Base-by-base conservation (phyloP, 352 stramenopile species). In the Phytophthora hibernalis region DNA sequence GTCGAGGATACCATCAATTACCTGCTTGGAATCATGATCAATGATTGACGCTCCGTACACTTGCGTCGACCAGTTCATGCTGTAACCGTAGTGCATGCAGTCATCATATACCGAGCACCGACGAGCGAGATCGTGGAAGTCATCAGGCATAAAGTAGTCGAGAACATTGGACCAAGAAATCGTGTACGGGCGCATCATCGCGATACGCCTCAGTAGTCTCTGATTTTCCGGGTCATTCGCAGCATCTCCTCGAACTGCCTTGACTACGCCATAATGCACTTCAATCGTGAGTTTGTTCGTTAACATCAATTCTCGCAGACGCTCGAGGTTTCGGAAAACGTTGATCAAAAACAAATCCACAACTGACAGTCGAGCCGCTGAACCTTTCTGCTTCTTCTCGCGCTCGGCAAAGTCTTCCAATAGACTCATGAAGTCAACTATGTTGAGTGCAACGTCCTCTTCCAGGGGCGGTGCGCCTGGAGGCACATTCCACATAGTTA, bases 341-440 rank as follows among this genome's bases (percentile, higher is more conserved):
- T 68, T 54, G 11, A 77, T 60, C 1, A 74, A 12, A 31, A 77
- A 77, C 54, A 71, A 30, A 40, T 77, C 54, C 21, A 70, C 63
- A 12, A 77, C 42, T 2, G 69, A 74, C 1, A 77, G 26, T 6
- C 35, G 7, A 9, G 45, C 38, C 2, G 45, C 35, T 0, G 44
- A 48, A 10, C 42, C 1, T 11, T 44, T 30, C 50, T 65, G 37
- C 8, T 49, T 42, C 15, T 58, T 56, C 20, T 67, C 24, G 21
- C 48, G 44, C 28, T 68, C 26, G 12, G 24, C 3, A 16, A 54
- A 68, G 3, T 64, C 28, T 7, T 58, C 35, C 28, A 75, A 13
- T 0, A 75, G n/a, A 3, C 12, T 37, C 42, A 45, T 53, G 16
- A 70, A 70, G 11, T 57, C 48, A n/a, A 70, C 63, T 2, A 31